Evolutionary conservation across 2,329 filamentous ascomycete genomes (phyloP).

Genomic region (Sporothrix curviconia): DNA sequence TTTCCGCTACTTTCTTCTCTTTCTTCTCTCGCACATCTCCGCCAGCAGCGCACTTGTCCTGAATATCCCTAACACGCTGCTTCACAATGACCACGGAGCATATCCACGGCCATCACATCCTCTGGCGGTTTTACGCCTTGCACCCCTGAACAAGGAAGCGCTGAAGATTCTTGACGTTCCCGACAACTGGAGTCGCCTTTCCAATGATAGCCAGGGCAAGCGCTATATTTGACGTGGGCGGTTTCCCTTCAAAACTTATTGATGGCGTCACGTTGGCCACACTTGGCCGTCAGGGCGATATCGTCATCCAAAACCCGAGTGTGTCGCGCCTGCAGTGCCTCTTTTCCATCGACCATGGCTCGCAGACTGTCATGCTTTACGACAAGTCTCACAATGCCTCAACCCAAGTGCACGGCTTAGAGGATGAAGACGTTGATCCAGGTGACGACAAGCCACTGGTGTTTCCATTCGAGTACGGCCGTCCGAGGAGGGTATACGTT

Average conservation of each 20-base stretch:
- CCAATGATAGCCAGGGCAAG: no score
- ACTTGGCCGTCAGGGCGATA: not conserved
- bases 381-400: not conserved
- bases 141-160: not conserved
- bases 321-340: not conserved
- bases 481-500: not conserved
- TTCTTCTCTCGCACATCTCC: no score
- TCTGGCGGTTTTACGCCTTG: not conserved
- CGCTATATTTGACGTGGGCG: not conserved
- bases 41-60: no score
- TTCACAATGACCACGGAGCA: no score
- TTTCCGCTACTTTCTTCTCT: no score
- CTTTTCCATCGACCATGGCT: not conserved
- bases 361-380: not conserved
- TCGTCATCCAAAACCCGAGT: not conserved
- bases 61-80: no score
- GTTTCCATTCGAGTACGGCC: not conserved
- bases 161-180: no score
- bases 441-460: not conserved
- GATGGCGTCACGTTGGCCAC: not conserved
- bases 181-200: not conserved
- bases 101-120: not conserved
- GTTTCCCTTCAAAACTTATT: not conserved
- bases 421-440: not conserved
- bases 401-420: not conserved